Percentiles rank a stretch among this genome's conserved stretches.
phyloP scores from a whole-genome alignment of 2,329 filamentous ascomycete genomes.

The Scytalidium lignicola region DNA sequence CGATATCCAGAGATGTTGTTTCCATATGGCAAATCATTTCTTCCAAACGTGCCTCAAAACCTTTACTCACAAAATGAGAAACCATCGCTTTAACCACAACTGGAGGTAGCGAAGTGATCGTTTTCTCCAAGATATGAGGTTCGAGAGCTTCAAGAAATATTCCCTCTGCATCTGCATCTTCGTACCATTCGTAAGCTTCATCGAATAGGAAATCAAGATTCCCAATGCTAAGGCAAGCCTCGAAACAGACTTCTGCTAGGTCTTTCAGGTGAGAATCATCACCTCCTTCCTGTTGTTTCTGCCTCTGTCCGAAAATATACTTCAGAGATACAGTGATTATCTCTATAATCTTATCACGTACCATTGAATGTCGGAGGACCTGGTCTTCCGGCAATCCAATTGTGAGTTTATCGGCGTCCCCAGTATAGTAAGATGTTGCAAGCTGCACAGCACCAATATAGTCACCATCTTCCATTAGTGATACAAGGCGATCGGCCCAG shows the following conservation, averaged over 20 bases:
- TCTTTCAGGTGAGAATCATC: conserved; percentile 57
- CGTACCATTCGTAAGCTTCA: conserved; percentile 84
- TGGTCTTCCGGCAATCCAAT: conserved; percentile 89
- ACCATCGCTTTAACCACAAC: conserved; percentile 82
- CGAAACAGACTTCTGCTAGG: conserved; percentile 77
- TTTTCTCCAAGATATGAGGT: conserved; percentile 75
- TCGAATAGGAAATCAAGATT: conserved; percentile 85
- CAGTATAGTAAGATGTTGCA: conserved; percentile 87
- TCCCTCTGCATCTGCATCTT: conserved; percentile 66
- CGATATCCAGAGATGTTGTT: conserved; percentile 85
- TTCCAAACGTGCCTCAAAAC: conserved; percentile 74
- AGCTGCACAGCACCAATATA: conserved; percentile 87
- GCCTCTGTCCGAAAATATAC: conserved; percentile 72
- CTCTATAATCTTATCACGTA: conserved; percentile 82
- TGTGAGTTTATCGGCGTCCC: conserved; percentile 87
- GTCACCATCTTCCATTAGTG: conserved; percentile 94
- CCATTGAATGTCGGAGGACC: conserved; percentile 68
- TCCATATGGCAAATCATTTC: conserved; percentile 94
- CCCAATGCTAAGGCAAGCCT: conserved; percentile 71
- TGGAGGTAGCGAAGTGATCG: conserved; percentile 72
- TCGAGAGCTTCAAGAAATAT: conserved; percentile 87
- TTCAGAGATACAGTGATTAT: conserved; percentile 90
- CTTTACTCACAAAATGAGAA: conserved; percentile 69
- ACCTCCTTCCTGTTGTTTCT: conserved; percentile 38
- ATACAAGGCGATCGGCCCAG: conserved; percentile 90